Conservation (phyloP, 2,329 filamentous ascomycete genomes). For the Claviceps purpurea region DNA sequence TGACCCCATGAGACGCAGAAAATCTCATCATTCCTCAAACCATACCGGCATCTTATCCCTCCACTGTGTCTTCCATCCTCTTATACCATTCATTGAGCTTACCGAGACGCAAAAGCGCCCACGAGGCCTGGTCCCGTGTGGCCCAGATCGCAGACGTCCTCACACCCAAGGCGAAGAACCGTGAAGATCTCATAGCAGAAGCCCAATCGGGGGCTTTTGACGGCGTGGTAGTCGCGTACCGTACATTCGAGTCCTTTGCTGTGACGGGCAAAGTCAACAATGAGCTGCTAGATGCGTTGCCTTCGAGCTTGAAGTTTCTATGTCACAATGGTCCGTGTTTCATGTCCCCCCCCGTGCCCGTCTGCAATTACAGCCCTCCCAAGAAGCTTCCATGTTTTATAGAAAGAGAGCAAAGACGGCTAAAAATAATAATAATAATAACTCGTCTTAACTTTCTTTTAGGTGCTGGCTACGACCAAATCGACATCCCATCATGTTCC, state of each 20-base stretch:
- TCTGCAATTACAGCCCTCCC: background rate
- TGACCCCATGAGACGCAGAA: too few species aligned
- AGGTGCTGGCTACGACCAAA: conserved; percentile 78
- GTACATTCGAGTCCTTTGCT: conserved; percentile 52
- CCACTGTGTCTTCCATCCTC: too few species aligned
- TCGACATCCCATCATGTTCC: conserved; percentile 61
- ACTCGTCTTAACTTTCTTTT: background rate
- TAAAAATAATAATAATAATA: background rate
- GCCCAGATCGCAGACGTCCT: conserved; percentile 51
- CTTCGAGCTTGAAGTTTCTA: conserved; percentile 40
- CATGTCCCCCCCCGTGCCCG: background rate
- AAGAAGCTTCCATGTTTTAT: too few species aligned
- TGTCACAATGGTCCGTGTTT: conserved; percentile 41
- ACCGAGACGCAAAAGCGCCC: conserved; percentile 34
- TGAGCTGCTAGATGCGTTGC: conserved; percentile 49
- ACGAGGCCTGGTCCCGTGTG: conserved; percentile 50
- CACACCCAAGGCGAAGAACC: conserved; percentile 44
- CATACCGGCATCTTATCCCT: too few species aligned
- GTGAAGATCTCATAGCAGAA: conserved; percentile 56
- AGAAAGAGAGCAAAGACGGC: background rate
- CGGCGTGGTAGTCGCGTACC: conserved; percentile 50
- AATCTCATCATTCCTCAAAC: too few species aligned
- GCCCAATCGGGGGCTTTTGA: conserved; percentile 52
- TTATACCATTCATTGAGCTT: too few species aligned
- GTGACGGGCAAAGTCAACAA: conserved; percentile 59